These are phyloP conservation scores for Verbena officinalis DNA, from an alignment of 257 asterid genomes.

Conservation along the genomic window DNA sequence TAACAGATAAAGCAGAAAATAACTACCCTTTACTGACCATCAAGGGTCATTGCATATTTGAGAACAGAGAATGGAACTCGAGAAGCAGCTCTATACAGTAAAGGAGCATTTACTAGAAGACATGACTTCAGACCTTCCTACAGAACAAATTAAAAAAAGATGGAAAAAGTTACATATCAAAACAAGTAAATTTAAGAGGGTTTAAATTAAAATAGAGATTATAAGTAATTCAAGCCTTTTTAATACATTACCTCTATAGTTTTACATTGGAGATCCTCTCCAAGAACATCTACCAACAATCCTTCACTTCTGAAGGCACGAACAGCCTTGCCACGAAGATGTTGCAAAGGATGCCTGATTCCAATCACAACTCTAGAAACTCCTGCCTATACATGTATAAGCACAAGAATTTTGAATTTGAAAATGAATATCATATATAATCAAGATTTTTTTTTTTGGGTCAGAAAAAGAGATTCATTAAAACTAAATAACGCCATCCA, in stretches of 20 bases:
- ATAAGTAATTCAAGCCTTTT: not conserved
- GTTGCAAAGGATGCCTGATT: constrained; percentile 88
- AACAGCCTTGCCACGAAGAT: constrained; percentile 87
- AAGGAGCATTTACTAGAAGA: constrained; percentile 93
- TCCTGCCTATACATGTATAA: constrained; percentile 72
- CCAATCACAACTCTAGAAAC: constrained; percentile 88
- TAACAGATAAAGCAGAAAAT: constrained; percentile 18
- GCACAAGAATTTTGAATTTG: constrained; percentile 22
- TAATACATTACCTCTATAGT: constrained; percentile 59
- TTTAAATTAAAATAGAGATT: not conserved
- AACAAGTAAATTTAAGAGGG: not conserved
- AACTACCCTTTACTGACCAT: constrained; percentile 69
- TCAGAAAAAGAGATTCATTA: too few species aligned
- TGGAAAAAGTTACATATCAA: constrained; percentile 13
- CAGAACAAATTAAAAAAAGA: constrained; percentile 29
- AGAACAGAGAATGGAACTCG: constrained; percentile 92
- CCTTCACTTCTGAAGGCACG: constrained; percentile 85
- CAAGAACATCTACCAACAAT: constrained; percentile 84
- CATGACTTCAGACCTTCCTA: constrained; percentile 89
- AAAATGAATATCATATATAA: constrained; percentile 12
- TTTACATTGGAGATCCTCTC: constrained; percentile 79
- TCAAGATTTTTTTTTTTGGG: too few species aligned
- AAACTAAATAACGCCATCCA: too few species aligned
- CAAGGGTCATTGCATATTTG: constrained; percentile 98
- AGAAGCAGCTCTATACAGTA: constrained; percentile 87